Base-by-base conservation (phyloP, 768 basidiomycete species). In the Tricholoma terreum region DNA sequence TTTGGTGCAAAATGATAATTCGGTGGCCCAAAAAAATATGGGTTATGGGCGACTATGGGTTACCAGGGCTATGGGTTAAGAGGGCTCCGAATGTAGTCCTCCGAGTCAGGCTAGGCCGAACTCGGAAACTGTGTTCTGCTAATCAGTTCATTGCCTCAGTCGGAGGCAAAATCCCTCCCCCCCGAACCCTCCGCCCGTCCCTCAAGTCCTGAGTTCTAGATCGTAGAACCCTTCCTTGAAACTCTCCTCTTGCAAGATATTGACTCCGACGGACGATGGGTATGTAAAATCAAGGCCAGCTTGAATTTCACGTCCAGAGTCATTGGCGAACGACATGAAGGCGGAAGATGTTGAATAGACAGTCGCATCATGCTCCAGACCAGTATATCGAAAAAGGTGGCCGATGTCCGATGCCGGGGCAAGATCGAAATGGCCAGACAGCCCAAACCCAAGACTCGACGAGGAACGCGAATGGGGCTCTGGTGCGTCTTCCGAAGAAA, bases 401-500 rank as follows among this genome's bases (percentile, higher is more conserved):
- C 10, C 17, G 24, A 43, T 43, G 31, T 31, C 21, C n/a, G n/a
- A n/a, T 21, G 43, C 52, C 56, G 52, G 27, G 11, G 48, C 30
- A 22, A 40, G 40, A 31, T 30, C 10, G 49, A 59, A 46, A 51
- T 54, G 4, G 12, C 48, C 57, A n/a, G 51, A 34, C 12, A n/a
- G 45, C 38, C 22, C 24, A 17, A 30, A 54, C n/a, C 19, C 50
- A 30, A 31, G 35, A 21, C 52, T 52, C 17, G 49, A 67, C 50
- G 59, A 49, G 55, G 58, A 42, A 45, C 59, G 56, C 45, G 63
- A 52, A 19, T 22, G 35, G 19, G 58, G 52, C 40, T 65, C 62
- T 42, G 63, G 51, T 22, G 52, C 56, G 6, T 64, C 65, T 43
- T 67, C 63, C 33, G 65, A 65, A 6, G 65, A 65, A 38, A 58